Evolutionary conservation across 2,329 filamentous ascomycete genomes (phyloP).

Genomic region (Ophiostoma sp.): DNA sequence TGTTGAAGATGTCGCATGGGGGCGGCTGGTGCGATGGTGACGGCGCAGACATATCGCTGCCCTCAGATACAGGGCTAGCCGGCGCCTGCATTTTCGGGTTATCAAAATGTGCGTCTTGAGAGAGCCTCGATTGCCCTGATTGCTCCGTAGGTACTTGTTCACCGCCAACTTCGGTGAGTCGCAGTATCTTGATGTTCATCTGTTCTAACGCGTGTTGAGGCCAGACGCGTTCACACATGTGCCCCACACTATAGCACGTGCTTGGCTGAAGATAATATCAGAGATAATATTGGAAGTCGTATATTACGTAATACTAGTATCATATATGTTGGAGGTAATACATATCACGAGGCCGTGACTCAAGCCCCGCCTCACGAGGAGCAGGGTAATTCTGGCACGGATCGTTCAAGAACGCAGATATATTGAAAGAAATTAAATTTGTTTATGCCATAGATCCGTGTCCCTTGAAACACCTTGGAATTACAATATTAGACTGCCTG

Average conservation of each 20-base stretch:
- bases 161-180: background rate
- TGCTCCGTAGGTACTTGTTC: background rate
- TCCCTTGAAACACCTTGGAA: background rate
- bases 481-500: background rate
- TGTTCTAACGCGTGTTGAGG: background rate
- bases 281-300: no score
- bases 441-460: background rate
- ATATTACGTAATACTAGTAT: no score
- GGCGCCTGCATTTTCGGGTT: background rate
- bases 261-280: background rate
- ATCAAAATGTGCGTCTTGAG: background rate
- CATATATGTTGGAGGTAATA: no score
- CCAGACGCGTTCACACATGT: background rate
- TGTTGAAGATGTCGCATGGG: slow-evolving; percentile 45
- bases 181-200: background rate
- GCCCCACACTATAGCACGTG: slow-evolving; percentile 2
- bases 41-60: background rate
- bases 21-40: background rate
- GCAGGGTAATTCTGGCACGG: background rate
- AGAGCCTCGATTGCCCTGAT: background rate
- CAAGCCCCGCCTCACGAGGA: background rate
- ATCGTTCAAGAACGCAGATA: background rate
- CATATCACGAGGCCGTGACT: background rate
- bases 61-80: background rate
- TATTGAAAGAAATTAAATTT: background rate